These are phyloP conservation scores for Mycena pura DNA, from an alignment of 768 basidiomycete species.

Conservation along the genomic window DNA sequence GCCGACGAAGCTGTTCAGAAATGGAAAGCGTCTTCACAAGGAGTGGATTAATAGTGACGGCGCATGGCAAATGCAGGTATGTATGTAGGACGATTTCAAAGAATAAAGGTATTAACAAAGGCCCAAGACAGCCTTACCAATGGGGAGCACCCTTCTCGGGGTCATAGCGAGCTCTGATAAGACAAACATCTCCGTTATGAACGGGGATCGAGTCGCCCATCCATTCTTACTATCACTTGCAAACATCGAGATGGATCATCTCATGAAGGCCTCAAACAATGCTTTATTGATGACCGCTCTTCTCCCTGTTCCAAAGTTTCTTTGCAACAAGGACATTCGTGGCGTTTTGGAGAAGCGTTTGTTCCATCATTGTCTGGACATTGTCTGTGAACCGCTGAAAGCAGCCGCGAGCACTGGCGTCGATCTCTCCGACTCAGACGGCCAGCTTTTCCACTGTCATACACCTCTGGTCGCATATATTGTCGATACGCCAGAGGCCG, in stretches of 20 bases:
- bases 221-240: conserved; percentile 38
- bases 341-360: conserved; percentile 36
- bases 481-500: conserved; percentile 19
- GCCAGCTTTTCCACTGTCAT: background rate
- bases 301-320: conserved; percentile 40
- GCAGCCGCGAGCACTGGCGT: conserved; percentile 33
- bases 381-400: conserved; percentile 38
- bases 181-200: conserved; percentile 38
- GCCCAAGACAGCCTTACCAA: conserved; percentile 22
- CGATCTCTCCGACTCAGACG: conserved; percentile 36
- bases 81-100: conserved; percentile 20
- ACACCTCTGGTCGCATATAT: conserved; percentile 23
- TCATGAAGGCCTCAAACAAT: conserved; percentile 40
- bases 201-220: conserved; percentile 39
- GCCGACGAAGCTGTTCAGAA: background rate
- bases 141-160: conserved; percentile 37
- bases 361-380: conserved; percentile 37
- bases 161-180: conserved; percentile 40
- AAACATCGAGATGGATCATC: conserved; percentile 38
- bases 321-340: conserved; percentile 27
- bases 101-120: no score
- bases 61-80: conserved; percentile 27
- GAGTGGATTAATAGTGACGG: conserved; percentile 4
- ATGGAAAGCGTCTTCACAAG: background rate
- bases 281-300: conserved; percentile 35